These are phyloP conservation scores for Penicillium longicatenatum DNA, from an alignment of 495 filamentous ascomycete species.

Conservation along the genomic window DNA sequence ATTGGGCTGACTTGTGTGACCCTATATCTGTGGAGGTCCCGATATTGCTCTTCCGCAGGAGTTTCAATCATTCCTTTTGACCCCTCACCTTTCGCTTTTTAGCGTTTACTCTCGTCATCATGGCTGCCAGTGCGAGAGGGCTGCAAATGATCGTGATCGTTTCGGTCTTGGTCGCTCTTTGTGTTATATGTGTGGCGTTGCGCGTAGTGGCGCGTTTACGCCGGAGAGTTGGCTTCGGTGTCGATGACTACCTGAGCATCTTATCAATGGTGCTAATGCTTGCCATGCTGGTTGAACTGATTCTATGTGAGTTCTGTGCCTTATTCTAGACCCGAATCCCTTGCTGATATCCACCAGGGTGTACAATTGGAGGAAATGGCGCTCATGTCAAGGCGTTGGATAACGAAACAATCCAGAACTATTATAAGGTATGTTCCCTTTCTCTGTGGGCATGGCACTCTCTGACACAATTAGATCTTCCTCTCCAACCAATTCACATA, in stretches of 20 bases:
- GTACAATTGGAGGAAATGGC: conserved; percentile 40
- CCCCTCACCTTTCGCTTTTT: conserved; percentile 6
- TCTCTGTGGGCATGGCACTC: background rate
- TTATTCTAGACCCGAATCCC: background rate
- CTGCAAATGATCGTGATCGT: conserved; percentile 41
- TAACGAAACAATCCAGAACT: conserved; percentile 32
- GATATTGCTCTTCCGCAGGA: conserved; percentile 11
- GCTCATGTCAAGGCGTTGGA: conserved; percentile 27
- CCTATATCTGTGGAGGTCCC: conserved; percentile 12
- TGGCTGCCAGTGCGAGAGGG: conserved; percentile 34
- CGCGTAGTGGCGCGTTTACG: conserved; percentile 41
- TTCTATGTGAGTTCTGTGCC: conserved; percentile 34
- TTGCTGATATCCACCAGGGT: conserved; percentile 30
- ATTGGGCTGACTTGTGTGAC: conserved; percentile 7
- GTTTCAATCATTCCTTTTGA: conserved; percentile 18
- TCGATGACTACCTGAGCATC: conserved; percentile 47
- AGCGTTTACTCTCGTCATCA: conserved; percentile 9
- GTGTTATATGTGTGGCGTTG: conserved; percentile 37
- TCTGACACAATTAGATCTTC: conserved; percentile 37
- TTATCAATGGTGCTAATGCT: conserved; percentile 33
- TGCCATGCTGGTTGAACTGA: conserved; percentile 39
- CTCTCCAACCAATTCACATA: conserved; percentile 49
- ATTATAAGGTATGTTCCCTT: conserved; percentile 35
- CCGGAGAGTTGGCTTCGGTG: conserved; percentile 37
- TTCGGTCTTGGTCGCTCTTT: conserved; percentile 38